Conservation (phyloP, 2,329 filamentous ascomycete genomes). For the Phoma sp. region DNA sequence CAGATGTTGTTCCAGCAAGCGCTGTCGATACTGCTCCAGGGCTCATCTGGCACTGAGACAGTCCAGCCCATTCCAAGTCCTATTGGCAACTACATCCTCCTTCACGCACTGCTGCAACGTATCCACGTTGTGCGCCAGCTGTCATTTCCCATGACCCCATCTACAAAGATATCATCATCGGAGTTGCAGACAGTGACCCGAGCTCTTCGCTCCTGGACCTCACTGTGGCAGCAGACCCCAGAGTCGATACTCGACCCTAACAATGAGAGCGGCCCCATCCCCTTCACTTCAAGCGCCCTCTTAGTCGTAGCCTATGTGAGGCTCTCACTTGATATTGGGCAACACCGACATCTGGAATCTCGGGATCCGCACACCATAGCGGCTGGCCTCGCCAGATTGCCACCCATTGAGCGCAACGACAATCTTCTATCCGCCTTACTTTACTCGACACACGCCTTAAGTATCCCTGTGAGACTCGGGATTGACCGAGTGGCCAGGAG, state of each 20-base stretch:
- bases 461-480: conserved; percentile 62
- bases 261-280: conserved; percentile 45
- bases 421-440: conserved; percentile 58
- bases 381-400: conserved; percentile 46
- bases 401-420: conserved; percentile 55
- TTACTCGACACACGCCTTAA: conserved; percentile 61
- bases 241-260: conserved; percentile 46
- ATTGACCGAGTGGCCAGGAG: conserved; percentile 62
- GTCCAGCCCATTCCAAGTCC: conserved; percentile 38
- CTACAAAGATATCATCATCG: conserved; percentile 24
- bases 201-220: conserved; percentile 44
- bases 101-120: conserved; percentile 38
- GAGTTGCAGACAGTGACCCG: conserved; percentile 34
- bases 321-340: conserved; percentile 55
- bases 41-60: conserved; percentile 20
- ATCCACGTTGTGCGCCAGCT: conserved; percentile 39
- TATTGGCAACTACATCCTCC: conserved; percentile 40
- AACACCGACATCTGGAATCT: conserved; percentile 52
- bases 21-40: conserved; percentile 33
- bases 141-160: conserved; percentile 27
- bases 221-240: conserved; percentile 43
- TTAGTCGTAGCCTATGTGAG: conserved; percentile 56
- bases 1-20: conserved; percentile 40
- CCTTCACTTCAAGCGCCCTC: conserved; percentile 54
- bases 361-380: conserved; percentile 53